Evolutionary conservation across 805 yeast species (phyloP), one percentile per base, ranked within the genome.

Genomic region (Ogataea trehaloabstinens): DNA sequence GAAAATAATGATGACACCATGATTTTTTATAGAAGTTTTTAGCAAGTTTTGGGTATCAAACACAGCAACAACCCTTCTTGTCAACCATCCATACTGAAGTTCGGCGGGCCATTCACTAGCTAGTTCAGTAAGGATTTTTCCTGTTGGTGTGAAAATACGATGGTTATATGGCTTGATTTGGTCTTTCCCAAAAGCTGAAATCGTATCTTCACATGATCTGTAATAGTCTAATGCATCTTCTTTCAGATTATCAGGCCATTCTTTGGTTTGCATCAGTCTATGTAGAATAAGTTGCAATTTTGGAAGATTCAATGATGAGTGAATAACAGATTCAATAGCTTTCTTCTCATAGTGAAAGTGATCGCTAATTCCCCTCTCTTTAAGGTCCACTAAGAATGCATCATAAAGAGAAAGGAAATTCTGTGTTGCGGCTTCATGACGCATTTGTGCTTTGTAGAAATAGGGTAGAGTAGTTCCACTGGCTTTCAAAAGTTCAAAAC

Each of bases 381-480:
- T 58, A 33, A 74, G 57, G 19, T 64, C 64, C 3, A 56, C 52
- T 5, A 71, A 52, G 41, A 80, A 73, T 3, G 58, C 61, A 19
- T 65, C 67, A 17, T 78, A 63, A 25, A 67, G 70, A 13, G 63
- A 49, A 13, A 72, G 64, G 49, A 87, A 87, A 37, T 73, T 71
- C 47, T 79, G 80, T 8, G 93, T 76, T 15, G 95, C 96, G 6
- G 96, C 96, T 61, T 90, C 95, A 61, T 91, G 97, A 41, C 97
- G 71, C 70, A 89, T 86, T 51, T 85, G 86, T 0, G 97, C 95
- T 55, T 89, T 86, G 65, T 86, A 91, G 58, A 89, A 91, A 59
- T 87, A 88, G 0, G 97, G 96, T 12, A 91, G 71, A 0, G 93
- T 80, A 36, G 78, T 73, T 3, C 89, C 93, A 55, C 95, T 76